Base-by-base conservation (phyloP, 169 alveolate genomes). In the Plasmodium reichenowi region DNA sequence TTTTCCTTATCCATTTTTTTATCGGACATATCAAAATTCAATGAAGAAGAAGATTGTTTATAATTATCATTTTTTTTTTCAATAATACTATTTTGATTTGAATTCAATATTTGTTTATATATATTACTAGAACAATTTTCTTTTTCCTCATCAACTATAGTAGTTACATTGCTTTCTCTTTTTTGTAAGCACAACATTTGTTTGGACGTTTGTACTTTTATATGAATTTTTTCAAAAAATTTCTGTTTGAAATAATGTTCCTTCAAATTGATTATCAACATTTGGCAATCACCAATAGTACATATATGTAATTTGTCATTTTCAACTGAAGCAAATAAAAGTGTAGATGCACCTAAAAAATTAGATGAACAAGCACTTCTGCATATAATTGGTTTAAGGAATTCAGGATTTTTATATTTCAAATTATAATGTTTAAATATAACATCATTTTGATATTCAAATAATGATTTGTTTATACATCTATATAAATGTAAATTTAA, bases 281-380 rank as follows among this genome's bases (percentile, higher is more conserved):
- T 83, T 83, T 83, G 91, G 20, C 91, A 70, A 83, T 83, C 91
- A 43, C 91, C 91, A 32, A 83, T 70, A 17, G 54, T 70, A 26
- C 91, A 83, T 56, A 83, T 63, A 62, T 83, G 91, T 29, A 83
- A 17, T 73, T 58, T 83, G 6, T 83, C 85, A 13, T 70, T 70
- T 24, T 83, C 74, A 32, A 83, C 12, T 10, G 91, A 68, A 22
- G 91, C 54, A 15, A 83, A 59, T 29, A 83, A 68, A 22, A 83
- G 85, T 22, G 91, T 83, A 10, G 91, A 83, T 45, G 91, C 91
- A 1, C 91, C 91, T 15, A 83, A 56, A 68, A 70, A 83, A 52
- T 83, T 83, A 56, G 91, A 52, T 4, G 91, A 83, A 26, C 91
- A 83, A 20, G 91, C 91, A 45, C 91, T 70, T 70, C 91, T 68